Base-by-base conservation (phyloP, 371 early-diverging fungal genomes). In the Enteropsectra breve region DNA sequence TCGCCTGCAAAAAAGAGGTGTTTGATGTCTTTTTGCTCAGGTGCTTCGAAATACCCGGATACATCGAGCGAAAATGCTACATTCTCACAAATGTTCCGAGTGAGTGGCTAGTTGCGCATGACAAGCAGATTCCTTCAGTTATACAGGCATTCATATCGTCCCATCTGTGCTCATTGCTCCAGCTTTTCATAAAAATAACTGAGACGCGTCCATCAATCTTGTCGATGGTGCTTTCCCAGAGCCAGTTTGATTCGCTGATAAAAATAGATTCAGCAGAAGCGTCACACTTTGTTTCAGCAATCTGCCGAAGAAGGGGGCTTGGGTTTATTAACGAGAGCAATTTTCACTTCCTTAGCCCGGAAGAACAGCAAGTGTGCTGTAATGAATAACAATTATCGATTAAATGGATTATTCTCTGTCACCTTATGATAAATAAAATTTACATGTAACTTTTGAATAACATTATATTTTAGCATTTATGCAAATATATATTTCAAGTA, bases 1-100 rank as follows among this genome's bases (percentile, higher is more conserved):
- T 43, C 43, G 15, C 15, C 43, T 43, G 43, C 43, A 43, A 43
- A 21, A 43, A 43, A 21, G 15, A 43, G 43, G 43, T 43, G 43
- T 43, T 43, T 21, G 43, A 43, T 21, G 15, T 15, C 15, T 43
- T 43, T 21, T 43, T 15, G 15, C 15, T 21, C 15, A 15, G 43
- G 15, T 15, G 15, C 15, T 21, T 43, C 43, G 43, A 43, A 43
- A 43, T 43, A 21, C 15, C 43, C 43, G 43, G 43, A 21, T 43
- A 15, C 43, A 15, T 43, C 43, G 43, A 21, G 43, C 15, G 21
- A 21, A 15, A 43, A 21, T 15, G 15, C 15, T 21, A 15, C 15
- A 21, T 43, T 15, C 43, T 43, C 15, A 15, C 43, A 15, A 43
- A 43, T 21, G 43, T 43, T 15, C 43, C 43, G 15, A 21, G 15